Evolutionary conservation across 805 yeast species (phyloP).

Genomic region (Vanderwaltozyma verrucispora): DNA sequence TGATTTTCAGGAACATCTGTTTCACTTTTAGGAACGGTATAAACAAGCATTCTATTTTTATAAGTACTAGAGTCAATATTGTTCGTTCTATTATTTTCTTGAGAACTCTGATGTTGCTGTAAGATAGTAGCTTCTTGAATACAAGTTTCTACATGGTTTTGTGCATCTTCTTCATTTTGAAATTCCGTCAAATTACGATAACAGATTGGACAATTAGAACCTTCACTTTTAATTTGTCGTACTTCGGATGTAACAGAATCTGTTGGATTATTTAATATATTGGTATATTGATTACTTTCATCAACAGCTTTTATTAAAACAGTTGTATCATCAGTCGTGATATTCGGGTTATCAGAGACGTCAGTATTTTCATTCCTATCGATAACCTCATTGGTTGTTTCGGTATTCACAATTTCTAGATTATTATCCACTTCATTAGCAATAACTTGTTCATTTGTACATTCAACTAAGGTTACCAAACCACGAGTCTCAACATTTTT

Average conservation of each 20-base stretch:
- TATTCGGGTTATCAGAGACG: background rate
- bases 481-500: too few relatives aligned
- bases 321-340: too few relatives aligned
- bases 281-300: background rate
- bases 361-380: background rate
- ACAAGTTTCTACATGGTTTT: constrained; percentile 64
- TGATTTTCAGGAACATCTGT: constrained; percentile 17
- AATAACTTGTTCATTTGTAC: too few relatives aligned
- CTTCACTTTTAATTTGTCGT: constrained; percentile 6
- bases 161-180: constrained; percentile 30
- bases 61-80: constrained; percentile 31
- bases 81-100: background rate
- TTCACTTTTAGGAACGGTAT: constrained; percentile 30
- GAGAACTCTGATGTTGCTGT: constrained; percentile 37
- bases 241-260: background rate
- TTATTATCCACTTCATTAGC: too few relatives aligned
- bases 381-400: background rate
- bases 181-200: constrained; percentile 13
- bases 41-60: constrained; percentile 76
- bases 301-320: background rate
- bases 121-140: constrained; percentile 44
- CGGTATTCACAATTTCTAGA: too few relatives aligned
- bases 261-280: background rate
- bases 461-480: too few relatives aligned
- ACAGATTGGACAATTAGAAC: constrained; percentile 35